Percentiles rank a stretch among this genome's conserved stretches.
Conservation (phyloP, 306 rosid species). For the Cucumis cinereus region DNA sequence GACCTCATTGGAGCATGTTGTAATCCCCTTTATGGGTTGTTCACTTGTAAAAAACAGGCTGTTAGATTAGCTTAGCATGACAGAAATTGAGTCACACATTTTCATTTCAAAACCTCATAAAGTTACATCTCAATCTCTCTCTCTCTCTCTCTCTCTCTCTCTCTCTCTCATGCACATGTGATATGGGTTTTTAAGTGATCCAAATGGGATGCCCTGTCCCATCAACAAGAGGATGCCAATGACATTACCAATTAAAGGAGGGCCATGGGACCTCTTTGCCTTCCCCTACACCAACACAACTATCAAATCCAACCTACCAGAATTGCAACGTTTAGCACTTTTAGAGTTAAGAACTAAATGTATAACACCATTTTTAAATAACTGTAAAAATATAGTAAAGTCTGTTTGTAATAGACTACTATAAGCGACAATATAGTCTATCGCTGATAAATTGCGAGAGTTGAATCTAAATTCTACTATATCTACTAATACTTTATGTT, state of each 20-base stretch:
- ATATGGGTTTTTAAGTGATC: constrained; percentile 7
- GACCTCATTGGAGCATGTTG: background rate
- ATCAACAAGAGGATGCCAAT: background rate
- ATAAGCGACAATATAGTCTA: too few species aligned
- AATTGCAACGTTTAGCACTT: too few species aligned
- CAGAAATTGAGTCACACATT: background rate
- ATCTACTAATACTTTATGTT: too few species aligned
- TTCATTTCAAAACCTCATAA: background rate
- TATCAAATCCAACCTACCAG: background rate
- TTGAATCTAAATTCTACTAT: too few species aligned
- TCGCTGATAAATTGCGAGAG: too few species aligned
- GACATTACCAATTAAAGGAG: background rate
- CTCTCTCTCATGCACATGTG: background rate
- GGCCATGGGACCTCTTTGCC: constrained; percentile 3
- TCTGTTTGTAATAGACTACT: too few species aligned
- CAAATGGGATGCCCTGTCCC: constrained; percentile 2
- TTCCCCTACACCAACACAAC: background rate
- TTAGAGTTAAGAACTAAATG: too few species aligned
- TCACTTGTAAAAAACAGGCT: constrained; percentile 5
- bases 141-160: background rate
- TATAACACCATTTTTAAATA: too few species aligned
- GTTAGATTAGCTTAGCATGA: background rate
- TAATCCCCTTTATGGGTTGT: constrained; percentile 8
- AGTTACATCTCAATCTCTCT: background rate
- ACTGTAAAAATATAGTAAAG: too few species aligned